Percentiles rank a stretch among this genome's conserved stretches.
Evolutionary conservation across 371 early-diverging fungal genomes (phyloP).

Genomic region (Cokeromyces recurvatus): DNA sequence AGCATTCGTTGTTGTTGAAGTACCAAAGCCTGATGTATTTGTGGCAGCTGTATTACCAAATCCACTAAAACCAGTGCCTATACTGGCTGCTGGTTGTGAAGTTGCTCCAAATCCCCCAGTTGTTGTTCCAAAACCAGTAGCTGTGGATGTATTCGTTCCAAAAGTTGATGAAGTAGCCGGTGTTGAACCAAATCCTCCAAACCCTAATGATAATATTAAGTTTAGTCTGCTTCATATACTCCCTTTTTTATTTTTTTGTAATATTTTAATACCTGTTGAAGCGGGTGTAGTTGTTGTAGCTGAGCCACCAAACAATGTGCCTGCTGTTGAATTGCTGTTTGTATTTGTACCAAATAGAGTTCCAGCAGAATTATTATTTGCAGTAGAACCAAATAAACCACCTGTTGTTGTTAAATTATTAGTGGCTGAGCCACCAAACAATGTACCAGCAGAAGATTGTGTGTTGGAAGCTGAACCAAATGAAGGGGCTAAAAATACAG

Average conservation of each 20-base stretch:
- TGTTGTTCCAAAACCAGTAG: slow-evolving; percentile 5
- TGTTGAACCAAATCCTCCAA: slow-evolving; percentile 15
- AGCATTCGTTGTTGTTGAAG: background rate
- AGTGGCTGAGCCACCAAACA: slow-evolving; percentile 21
- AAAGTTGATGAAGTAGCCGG: background rate
- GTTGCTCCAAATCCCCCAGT: slow-evolving; percentile 8
- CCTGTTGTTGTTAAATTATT: background rate
- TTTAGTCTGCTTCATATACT: no score
- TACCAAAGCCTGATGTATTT: background rate
- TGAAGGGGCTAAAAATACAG: slow-evolving; percentile 5
- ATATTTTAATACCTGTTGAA: slow-evolving; percentile 5
- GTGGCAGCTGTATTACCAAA: slow-evolving; percentile 1
- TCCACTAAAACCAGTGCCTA: slow-evolving; percentile 2
- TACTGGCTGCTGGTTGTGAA: background rate
- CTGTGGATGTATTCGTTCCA: background rate
- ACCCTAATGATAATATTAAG: no score
- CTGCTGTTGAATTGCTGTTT: slow-evolving; percentile 27
- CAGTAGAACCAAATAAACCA: slow-evolving; percentile 8
- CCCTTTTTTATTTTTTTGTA: background rate
- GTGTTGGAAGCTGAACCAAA: slow-evolving; percentile 20
- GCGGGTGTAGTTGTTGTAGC: slow-evolving; percentile 20
- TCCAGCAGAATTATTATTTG: slow-evolving; percentile 12
- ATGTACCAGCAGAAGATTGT: slow-evolving; percentile 27
- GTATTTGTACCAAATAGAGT: slow-evolving; percentile 15
- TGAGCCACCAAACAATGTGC: slow-evolving; percentile 34